These are phyloP conservation scores for Saccharomyces hybrid DNA, from an alignment of 1,139 yeast species.

Conservation along the genomic window DNA sequence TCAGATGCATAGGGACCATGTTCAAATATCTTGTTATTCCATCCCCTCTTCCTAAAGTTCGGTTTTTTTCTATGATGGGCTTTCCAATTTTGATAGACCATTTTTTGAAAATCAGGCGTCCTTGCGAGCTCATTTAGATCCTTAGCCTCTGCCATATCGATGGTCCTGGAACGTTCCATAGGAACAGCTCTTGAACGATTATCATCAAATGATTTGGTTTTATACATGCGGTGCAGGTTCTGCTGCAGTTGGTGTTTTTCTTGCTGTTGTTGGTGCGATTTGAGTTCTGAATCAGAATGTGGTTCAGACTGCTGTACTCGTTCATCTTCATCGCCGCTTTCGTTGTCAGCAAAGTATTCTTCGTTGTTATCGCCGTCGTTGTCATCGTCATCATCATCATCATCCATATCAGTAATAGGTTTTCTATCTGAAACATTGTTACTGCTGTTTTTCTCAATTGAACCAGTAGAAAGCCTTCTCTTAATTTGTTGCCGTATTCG, in stretches of 20 bases:
- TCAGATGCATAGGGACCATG: constrained; percentile 13
- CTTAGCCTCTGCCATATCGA: constrained; percentile 35
- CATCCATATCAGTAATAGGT: constrained; percentile 2
- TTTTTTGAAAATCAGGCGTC: constrained; percentile 42
- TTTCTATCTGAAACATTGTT: not conserved
- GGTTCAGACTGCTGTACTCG: not conserved
- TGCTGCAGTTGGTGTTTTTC: not conserved
- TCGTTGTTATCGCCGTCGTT: constrained; percentile 29
- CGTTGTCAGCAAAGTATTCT: constrained; percentile 31
- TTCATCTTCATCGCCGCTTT: constrained; percentile 20
- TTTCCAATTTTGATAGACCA: constrained; percentile 32
- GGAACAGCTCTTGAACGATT: constrained; percentile 11
- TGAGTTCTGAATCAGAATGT: not conserved
- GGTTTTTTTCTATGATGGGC: constrained; percentile 15
- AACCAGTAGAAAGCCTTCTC: constrained; percentile 16
- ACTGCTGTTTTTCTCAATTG: constrained; percentile 6
- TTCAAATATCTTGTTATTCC: constrained; percentile 9
- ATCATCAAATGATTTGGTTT: not conserved
- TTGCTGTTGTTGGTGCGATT: not conserved
- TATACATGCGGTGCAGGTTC: not conserved
- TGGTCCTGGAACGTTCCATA: constrained; percentile 41
- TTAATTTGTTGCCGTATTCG: constrained; percentile 16
- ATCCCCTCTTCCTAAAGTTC: constrained; percentile 15
- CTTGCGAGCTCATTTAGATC: constrained; percentile 28
- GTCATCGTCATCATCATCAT: constrained; percentile 19